phyloP scores from a whole-genome alignment of 2,329 filamentous ascomycete species.

The Phyllosticta citribraziliensis region DNA sequence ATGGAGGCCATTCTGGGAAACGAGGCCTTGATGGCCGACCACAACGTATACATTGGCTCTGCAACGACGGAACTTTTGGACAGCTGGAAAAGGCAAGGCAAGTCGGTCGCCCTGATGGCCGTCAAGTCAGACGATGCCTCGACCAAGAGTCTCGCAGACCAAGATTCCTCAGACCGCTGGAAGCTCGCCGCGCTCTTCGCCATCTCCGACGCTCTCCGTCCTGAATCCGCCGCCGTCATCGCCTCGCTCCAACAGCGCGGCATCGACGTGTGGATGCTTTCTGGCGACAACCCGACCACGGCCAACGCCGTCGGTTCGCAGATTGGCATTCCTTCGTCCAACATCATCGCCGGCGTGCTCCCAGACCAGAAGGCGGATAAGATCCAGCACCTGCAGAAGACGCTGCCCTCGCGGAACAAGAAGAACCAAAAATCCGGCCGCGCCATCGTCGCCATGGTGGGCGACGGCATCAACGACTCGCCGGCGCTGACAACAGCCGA shows the following conservation, averaged over 20 bases:
- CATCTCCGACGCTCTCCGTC: slow-evolving; percentile 71
- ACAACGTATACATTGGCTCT: slow-evolving; percentile 22
- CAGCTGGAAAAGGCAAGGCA: slow-evolving; percentile 32
- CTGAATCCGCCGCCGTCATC: slow-evolving; percentile 59
- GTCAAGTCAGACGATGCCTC: slow-evolving; percentile 9
- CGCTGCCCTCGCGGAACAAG: slow-evolving; percentile 16
- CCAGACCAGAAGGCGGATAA: slow-evolving; percentile 72
- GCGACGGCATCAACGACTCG: slow-evolving; percentile 80
- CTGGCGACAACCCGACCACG: slow-evolving; percentile 81
- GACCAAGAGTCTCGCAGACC: background rate
- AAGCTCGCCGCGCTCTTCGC: slow-evolving; percentile 57
- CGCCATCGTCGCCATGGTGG: slow-evolving; percentile 68
- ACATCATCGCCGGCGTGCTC: slow-evolving; percentile 80
- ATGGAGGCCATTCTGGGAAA: slow-evolving; percentile 58
- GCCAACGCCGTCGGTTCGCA: slow-evolving; percentile 66
- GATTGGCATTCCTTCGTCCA: slow-evolving; percentile 61
- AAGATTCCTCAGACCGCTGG: slow-evolving; percentile 15
- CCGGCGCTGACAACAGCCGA: slow-evolving; percentile 72
- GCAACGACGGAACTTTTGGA: slow-evolving; percentile 18
- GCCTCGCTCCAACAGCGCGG: slow-evolving; percentile 52
- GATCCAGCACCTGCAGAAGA: slow-evolving; percentile 43
- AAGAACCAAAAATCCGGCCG: slow-evolving; percentile 19
- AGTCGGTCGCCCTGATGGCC: slow-evolving; percentile 34
- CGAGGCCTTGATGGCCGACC: slow-evolving; percentile 52
- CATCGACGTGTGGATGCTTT: slow-evolving; percentile 82